A percentile compares a stretch with the other conserved stretches of the same genome.
Evolutionary conservation across 2,329 filamentous ascomycete species (phyloP).

Genomic region (Amylocarpus encephaloides): DNA sequence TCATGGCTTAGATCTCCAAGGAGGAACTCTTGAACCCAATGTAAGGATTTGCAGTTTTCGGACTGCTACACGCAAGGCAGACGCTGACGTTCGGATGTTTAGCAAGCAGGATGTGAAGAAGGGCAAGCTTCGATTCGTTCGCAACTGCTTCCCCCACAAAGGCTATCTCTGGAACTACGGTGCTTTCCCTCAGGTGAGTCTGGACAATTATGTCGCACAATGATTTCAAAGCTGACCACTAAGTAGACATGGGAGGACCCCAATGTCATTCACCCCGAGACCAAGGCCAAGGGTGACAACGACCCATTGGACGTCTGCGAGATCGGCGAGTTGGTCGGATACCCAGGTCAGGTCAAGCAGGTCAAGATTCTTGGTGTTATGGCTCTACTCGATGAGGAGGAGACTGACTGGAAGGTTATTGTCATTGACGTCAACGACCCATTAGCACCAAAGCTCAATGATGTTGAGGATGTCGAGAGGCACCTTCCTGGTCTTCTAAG

Average conservation of each 20-base stretch:
- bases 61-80: neutral
- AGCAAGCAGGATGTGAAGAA: conserved; percentile 98
- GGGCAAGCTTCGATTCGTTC: conserved; percentile 97
- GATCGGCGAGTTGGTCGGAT: conserved; percentile 96
- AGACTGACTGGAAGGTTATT: conserved; percentile 99
- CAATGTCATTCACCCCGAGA: conserved; percentile 92
- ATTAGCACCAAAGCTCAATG: conserved; percentile 91
- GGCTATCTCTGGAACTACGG: conserved; percentile 99
- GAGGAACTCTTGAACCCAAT: conserved; percentile 97
- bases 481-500: conserved; percentile 94
- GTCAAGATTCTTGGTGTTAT: conserved; percentile 99
- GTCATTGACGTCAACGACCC: conserved; percentile 99
- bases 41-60: neutral
- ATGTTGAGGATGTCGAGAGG: conserved; percentile 97
- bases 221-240: conserved; percentile 13
- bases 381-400: conserved; percentile 97
- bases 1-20: conserved; percentile 75
- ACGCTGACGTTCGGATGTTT: conserved; percentile 58
- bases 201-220: neutral
- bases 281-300: conserved; percentile 99
- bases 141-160: conserved; percentile 99
- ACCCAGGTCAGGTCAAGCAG: conserved; percentile 96
- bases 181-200: conserved; percentile 87
- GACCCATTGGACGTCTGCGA: conserved; percentile 99
- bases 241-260: conserved; percentile 96